These are phyloP conservation scores for Cercophora newfieldiana DNA, from an alignment of 495 filamentous ascomycete species.

Conservation along the genomic window DNA sequence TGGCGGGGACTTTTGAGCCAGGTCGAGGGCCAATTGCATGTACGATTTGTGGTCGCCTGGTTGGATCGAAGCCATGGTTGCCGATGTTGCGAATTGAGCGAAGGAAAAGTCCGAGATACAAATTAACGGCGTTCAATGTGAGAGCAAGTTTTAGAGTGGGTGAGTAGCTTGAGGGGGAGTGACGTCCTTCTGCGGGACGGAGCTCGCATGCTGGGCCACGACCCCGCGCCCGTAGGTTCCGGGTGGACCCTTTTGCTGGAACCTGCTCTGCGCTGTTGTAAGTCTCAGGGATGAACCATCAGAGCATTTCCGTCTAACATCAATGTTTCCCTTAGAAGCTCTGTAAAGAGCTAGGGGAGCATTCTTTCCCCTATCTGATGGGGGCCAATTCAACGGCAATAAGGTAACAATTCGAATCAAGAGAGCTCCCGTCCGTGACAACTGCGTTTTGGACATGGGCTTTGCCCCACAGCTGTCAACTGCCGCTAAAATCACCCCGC, in stretches of 20 bases:
- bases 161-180: neutral
- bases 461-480: neutral
- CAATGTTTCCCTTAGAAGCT: no score
- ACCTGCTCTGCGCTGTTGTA: no score
- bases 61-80: slow-evolving; percentile 28
- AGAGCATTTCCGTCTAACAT: no score
- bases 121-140: neutral
- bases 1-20: slow-evolving; percentile 75
- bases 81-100: neutral
- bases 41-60: slow-evolving; percentile 59
- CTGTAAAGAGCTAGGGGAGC: no score
- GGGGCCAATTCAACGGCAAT: no score
- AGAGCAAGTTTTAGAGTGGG: neutral
- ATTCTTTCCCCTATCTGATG: no score
- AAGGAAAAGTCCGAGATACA: neutral
- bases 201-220: neutral
- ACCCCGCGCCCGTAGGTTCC: neutral
- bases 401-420: no score
- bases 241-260: no score
- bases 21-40: slow-evolving; percentile 69
- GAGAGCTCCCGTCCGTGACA: no score
- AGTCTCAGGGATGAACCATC: no score
- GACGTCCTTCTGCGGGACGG: neutral
- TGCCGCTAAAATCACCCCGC: neutral
- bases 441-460: no score